These are phyloP conservation scores for Chaetomium globosum DNA, from an alignment of 2,329 filamentous ascomycete genomes.

Conservation along the genomic window DNA sequence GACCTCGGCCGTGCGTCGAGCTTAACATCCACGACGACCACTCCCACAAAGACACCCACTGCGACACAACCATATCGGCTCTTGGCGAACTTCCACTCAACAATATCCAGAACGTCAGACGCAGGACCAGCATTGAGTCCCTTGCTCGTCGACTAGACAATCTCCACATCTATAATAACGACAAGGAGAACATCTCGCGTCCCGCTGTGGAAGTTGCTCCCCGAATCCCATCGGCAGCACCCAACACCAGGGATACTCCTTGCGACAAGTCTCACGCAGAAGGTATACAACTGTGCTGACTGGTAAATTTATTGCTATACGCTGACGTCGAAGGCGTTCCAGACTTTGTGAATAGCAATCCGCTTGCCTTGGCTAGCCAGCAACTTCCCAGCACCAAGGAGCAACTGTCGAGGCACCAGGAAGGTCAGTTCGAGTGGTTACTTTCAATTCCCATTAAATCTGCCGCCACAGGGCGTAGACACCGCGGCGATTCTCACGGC, in stretches of 20 bases:
- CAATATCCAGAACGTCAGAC: constrained; percentile 39
- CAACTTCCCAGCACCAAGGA: constrained; percentile 37
- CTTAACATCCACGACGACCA: constrained; percentile 34
- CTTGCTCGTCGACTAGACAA: constrained; percentile 42
- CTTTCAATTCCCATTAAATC: constrained; percentile 44
- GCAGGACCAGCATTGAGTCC: constrained; percentile 39
- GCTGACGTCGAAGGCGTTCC: constrained; percentile 4
- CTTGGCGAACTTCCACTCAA: constrained; percentile 41
- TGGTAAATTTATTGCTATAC: neutral
- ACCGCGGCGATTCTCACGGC: constrained; percentile 27
- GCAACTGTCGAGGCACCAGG: constrained; percentile 49
- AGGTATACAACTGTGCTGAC: constrained; percentile 12
- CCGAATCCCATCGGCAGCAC: neutral
- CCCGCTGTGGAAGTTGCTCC: constrained; percentile 10
- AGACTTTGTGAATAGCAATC: constrained; percentile 32
- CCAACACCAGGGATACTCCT: neutral
- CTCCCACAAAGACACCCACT: neutral
- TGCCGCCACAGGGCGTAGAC: constrained; percentile 25
- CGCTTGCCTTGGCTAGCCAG: constrained; percentile 37
- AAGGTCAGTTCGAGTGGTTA: constrained; percentile 56
- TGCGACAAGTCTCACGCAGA: constrained; percentile 8
- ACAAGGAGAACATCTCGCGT: constrained; percentile 33
- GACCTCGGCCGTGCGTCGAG: constrained; percentile 29
- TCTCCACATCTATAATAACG: constrained; percentile 39
- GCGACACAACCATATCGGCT: constrained; percentile 5